Conservation (phyloP, 2,329 filamentous ascomycete genomes). For the Pezicula radicicola region DNA sequence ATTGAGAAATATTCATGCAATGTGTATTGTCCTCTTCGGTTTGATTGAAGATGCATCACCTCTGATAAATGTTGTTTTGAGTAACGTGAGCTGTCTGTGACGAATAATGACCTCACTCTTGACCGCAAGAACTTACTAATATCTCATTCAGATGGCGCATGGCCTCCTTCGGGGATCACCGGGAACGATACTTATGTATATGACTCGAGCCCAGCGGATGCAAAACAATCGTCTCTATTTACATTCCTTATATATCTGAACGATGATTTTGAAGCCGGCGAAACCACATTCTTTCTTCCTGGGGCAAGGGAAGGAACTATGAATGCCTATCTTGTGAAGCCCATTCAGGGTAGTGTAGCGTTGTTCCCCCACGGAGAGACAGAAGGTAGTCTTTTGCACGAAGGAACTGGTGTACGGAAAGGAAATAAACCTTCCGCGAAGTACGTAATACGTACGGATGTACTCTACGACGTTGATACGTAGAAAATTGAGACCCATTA, state of each 20-base stretch:
- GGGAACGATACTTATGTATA: conserved; percentile 52
- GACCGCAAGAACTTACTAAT: background rate
- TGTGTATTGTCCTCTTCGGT: no score
- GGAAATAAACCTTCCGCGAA: conserved; percentile 54
- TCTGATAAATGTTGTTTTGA: background rate
- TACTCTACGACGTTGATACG: conserved; percentile 60
- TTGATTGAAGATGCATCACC: background rate
- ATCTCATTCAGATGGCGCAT: conserved; percentile 54
- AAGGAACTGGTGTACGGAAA: conserved; percentile 67
- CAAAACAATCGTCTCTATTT: conserved; percentile 64
- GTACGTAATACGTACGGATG: conserved; percentile 70
- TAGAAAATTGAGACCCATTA: background rate
- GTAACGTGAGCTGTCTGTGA: no score
- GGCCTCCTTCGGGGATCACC: conserved; percentile 66
- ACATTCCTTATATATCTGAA: conserved; percentile 70
- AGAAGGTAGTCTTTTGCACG: conserved; percentile 62
- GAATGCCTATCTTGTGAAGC: conserved; percentile 67
- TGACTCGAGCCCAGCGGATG: conserved; percentile 56
- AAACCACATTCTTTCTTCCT: conserved; percentile 70
- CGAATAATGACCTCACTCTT: background rate
- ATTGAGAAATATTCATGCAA: no score
- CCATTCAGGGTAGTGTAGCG: conserved; percentile 65
- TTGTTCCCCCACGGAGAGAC: conserved; percentile 70
- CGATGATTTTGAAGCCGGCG: conserved; percentile 68
- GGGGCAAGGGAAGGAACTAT: conserved; percentile 60